A percentile compares a stretch with the other conserved stretches of the same genome.
phyloP scores from a whole-genome alignment of 176 grass and related monocot genomes.

The Carex kokanica region DNA sequence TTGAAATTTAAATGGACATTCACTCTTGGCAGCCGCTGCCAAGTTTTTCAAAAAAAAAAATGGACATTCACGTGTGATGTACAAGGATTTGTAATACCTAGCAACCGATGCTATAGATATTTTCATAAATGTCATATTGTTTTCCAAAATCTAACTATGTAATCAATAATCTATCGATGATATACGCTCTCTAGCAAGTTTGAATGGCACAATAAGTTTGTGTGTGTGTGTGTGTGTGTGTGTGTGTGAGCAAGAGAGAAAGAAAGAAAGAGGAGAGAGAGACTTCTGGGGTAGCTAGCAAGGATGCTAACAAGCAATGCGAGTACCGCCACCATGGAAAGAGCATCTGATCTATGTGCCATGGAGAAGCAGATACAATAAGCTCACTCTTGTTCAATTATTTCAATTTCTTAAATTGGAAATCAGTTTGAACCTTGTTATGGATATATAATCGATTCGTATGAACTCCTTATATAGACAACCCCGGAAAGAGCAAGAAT shows the following conservation, averaged over 20 bases:
- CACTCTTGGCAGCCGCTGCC: too few species aligned
- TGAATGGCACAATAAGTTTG: not conserved
- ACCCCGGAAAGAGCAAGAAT: not conserved
- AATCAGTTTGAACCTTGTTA: not conserved
- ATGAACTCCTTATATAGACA: not conserved
- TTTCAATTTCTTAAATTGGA: not conserved
- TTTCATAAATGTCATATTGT: too few species aligned
- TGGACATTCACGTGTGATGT: not conserved
- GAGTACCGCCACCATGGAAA: not conserved
- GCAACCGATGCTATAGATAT: not conserved
- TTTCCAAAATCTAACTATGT: not conserved
- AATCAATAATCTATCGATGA: not conserved
- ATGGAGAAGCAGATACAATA: slow-evolving; percentile 2
- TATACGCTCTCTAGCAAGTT: not conserved
- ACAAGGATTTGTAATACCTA: not conserved
- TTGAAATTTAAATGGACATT: not conserved
- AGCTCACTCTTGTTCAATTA: not conserved
- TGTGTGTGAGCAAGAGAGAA: not conserved
- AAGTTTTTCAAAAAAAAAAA: too few species aligned
- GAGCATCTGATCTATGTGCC: not conserved
- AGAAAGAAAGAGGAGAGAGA: not conserved
- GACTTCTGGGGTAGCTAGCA: slow-evolving; percentile 30
- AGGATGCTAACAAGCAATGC: slow-evolving; percentile 37
- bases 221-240: not conserved
- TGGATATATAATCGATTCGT: not conserved